These are phyloP conservation scores for Tolypocladium guangdongense DNA, from an alignment of 2,329 filamentous ascomycete species.

Conservation along the genomic window DNA sequence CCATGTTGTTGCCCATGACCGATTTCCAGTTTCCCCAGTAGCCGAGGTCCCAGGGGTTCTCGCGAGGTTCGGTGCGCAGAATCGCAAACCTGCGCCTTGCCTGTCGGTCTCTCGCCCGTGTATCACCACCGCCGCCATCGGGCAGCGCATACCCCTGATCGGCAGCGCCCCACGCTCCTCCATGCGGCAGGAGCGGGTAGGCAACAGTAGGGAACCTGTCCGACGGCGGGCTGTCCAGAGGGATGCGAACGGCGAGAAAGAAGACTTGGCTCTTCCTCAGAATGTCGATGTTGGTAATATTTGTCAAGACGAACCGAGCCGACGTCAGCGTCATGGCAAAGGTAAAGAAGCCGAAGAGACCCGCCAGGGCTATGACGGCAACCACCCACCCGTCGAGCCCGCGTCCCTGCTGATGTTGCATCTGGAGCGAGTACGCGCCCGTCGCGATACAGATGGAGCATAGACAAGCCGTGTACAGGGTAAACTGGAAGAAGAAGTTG, in stretches of 20 bases:
- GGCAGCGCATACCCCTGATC: constrained; percentile 15
- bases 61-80: constrained; percentile 57
- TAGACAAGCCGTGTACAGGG: constrained; percentile 59
- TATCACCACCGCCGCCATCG: constrained; percentile 3
- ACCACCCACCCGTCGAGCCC: constrained; percentile 49
- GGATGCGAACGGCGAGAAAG: constrained; percentile 65
- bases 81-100: constrained; percentile 67
- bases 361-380: constrained; percentile 53
- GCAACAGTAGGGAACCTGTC: constrained; percentile 40
- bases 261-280: constrained; percentile 53
- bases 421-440: constrained; percentile 51
- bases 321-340: constrained; percentile 67
- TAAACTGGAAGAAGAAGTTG: constrained; percentile 90
- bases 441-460: constrained; percentile 54
- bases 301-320: constrained; percentile 56
- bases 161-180: neutral
- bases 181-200: constrained; percentile 38
- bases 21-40: constrained; percentile 59
- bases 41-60: constrained; percentile 81
- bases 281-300: constrained; percentile 78
- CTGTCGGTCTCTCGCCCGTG: constrained; percentile 26
- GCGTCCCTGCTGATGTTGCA: constrained; percentile 32
- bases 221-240: constrained; percentile 31
- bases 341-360: constrained; percentile 72
- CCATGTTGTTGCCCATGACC: constrained; percentile 61